Evolutionary conservation across 2,329 filamentous ascomycete genomes (phyloP), one percentile per base, ranked within the genome.

Genomic region (Paracoccidioides lutzii): DNA sequence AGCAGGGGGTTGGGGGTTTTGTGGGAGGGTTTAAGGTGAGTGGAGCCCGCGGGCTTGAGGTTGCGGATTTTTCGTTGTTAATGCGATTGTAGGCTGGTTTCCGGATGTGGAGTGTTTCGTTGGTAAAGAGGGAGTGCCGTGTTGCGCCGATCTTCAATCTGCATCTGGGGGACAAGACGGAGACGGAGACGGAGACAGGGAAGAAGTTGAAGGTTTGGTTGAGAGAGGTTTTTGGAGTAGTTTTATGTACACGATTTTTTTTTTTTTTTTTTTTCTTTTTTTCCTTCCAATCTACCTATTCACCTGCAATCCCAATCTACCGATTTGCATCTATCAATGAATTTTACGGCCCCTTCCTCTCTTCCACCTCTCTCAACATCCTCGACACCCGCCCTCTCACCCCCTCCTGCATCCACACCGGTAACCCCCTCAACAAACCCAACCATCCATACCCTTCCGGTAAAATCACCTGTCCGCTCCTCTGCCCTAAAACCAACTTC

Each of bases 401-500:
- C 3, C 52, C 42, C 61, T 78, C 75, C 61, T 78, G 76, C 54
- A 76, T 33, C 76, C 76, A 79, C 42, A 68, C 69, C 0, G 76
- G 71, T 55, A 70, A 60, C 5, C 62, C 68, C 12, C 70, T 62
- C 46, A 71, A 45, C 50, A 66, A 40, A 30, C 63, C 65, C 10
- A 61, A 61, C 2, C 43, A 45, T 2, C 12, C 67, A 15, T 62
- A 69, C 58, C 60, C 70, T 61, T 22, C 66, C 3, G 79, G 75
- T 30, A 80, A 60, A 22, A 79, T 69, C 14, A 80, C 63, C 60
- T 76, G 73, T 4, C 73, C 77, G 58, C 76, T 76, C 52, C 71
- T 71, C 51, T 77, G 73, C 38, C 67, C 73, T 22, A 78, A 63
- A 9, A 82, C 71, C 60, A 80, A 76, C 57, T 70, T 71, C 43